A percentile compares a stretch with the other conserved stretches of the same genome.
Conservation (phyloP, 1,284 basidiomycete genomes). For the Gastroboletus turbinatus region DNA sequence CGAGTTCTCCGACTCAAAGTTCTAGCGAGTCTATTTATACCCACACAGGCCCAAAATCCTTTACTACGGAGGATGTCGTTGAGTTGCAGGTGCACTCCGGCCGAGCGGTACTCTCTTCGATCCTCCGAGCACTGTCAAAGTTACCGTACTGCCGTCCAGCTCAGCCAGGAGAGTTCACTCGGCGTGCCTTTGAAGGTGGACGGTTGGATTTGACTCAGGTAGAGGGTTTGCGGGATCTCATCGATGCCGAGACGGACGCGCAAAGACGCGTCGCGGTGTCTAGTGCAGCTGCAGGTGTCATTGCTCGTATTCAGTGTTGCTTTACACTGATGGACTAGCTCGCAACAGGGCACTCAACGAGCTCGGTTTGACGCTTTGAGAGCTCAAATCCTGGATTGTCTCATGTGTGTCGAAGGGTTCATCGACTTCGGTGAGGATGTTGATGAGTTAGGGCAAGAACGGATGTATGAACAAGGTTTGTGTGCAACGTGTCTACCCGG, state of each 20-base stretch:
- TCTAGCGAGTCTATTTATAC: not conserved
- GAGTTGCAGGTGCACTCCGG: conserved; percentile 91
- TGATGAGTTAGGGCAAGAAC: conserved; percentile 46
- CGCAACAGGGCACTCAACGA: conserved; percentile 55
- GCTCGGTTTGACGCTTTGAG: conserved; percentile 64
- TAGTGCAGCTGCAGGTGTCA: conserved; percentile 55
- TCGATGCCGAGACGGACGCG: conserved; percentile 81
- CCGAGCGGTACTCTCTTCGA: conserved; percentile 69
- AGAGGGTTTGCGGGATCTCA: conserved; percentile 81
- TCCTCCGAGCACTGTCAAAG: conserved; percentile 61
- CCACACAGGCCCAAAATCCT: conserved; percentile 64
- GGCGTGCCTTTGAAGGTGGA: conserved; percentile 76
- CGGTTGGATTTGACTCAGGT: conserved; percentile 82
- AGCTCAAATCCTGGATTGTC: conserved; percentile 61
- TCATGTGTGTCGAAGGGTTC: conserved; percentile 80
- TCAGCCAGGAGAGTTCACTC: conserved; percentile 85
- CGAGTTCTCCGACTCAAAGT: conserved; percentile 29
- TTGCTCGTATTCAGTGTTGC: not conserved
- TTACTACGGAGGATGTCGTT: conserved; percentile 80
- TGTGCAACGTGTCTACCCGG: not conserved
- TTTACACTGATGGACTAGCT: not conserved
- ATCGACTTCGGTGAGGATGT: conserved; percentile 93
- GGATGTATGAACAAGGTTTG: conserved; percentile 66
- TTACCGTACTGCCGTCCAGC: conserved; percentile 70
- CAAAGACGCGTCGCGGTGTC: conserved; percentile 75